A percentile compares a stretch with the other conserved stretches of the same genome.
Evolutionary conservation across 2,329 filamentous ascomycete species (phyloP).

Genomic region (Pseudogymnoascus sp.): DNA sequence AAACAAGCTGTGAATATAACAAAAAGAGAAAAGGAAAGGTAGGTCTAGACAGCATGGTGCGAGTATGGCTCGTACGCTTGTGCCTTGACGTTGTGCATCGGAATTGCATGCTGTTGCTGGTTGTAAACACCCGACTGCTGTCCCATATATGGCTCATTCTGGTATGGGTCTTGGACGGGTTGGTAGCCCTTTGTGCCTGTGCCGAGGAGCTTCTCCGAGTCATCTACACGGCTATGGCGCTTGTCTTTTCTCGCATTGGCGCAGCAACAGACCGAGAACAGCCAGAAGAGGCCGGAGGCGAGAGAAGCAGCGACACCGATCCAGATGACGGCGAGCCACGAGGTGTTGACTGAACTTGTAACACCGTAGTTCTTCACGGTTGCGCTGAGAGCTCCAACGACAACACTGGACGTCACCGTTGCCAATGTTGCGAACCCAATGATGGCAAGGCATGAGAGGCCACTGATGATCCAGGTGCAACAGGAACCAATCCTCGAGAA

Average conservation of each 20-base stretch:
- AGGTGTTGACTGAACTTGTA: conserved; percentile 55
- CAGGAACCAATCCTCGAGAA: conserved; percentile 78
- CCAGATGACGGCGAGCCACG: conserved; percentile 70
- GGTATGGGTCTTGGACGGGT: conserved; percentile 36
- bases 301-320: conserved; percentile 71
- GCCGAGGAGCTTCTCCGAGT: conserved; percentile 25
- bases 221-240: conserved; percentile 18
- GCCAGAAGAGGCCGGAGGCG: conserved; percentile 78
- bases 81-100: conserved; percentile 23
- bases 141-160: conserved; percentile 27
- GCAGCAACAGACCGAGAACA: conserved; percentile 89
- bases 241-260: conserved; percentile 2
- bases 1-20: not conserved
- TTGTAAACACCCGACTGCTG: conserved; percentile 35
- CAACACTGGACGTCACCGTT: conserved; percentile 64
- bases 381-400: conserved; percentile 61
- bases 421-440: conserved; percentile 64
- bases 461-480: conserved; percentile 69
- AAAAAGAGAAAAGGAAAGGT: not conserved
- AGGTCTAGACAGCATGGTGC: conserved; percentile 42
- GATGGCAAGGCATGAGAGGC: conserved; percentile 47
- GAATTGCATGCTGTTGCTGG: conserved; percentile 29
- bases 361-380: conserved; percentile 67
- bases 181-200: conserved; percentile 32
- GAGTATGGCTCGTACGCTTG: conserved; percentile 59